Base-by-base conservation (phyloP, 805 yeast genomes). In the Wickerhamiella nectarea region DNA sequence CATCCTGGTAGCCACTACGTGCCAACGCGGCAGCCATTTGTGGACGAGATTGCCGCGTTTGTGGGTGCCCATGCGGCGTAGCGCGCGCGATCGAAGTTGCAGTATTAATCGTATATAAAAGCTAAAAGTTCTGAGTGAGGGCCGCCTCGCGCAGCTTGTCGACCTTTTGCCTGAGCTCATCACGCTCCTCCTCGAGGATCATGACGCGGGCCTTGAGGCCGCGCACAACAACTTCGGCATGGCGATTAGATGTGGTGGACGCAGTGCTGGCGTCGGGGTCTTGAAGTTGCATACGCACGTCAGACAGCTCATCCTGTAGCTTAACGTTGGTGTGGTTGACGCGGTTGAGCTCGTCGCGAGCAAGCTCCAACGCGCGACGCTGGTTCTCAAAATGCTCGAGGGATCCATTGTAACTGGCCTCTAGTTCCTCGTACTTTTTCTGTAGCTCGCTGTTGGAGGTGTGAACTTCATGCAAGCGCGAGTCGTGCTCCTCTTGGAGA, bases 1-100 rank as follows among this genome's bases (percentile, higher is more conserved):
- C 98, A 89, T 56, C 96, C 96, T 8, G 97, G 98, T 48, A 96
- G 97, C 1, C 98, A 89, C 58, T 86, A 81, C 64, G 95, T 89
- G 38, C 98, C 97, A 22, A 85, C 84, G 62, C 79, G 86, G 40
- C 82, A 81, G 60, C 74, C 70, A 45, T 60, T 67, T 41, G 52
- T 64, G 11, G 53, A 50, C 9, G 48, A 55, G 3, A 62, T 64
- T 7, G 50, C 53, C 3, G 50, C 51, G 7, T 65, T 64, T 53
- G 46, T 54, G 28, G 24, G 24, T 8, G 24, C 24, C 8, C 24
- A 21, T 8, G 24, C 24, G 24, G 24, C 8, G 8, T 6, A 21
- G 25, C 25, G 25, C 25, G 25, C 25, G 25, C 25, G 25, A 8
- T 25, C 29, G 11, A n/a, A 25, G 11, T 10, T 8, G 11, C 6